Evolutionary conservation across 108 stramenopile genomes (phyloP), one percentile per base, ranked within the genome.

Genomic region (Seminavis robusta): DNA sequence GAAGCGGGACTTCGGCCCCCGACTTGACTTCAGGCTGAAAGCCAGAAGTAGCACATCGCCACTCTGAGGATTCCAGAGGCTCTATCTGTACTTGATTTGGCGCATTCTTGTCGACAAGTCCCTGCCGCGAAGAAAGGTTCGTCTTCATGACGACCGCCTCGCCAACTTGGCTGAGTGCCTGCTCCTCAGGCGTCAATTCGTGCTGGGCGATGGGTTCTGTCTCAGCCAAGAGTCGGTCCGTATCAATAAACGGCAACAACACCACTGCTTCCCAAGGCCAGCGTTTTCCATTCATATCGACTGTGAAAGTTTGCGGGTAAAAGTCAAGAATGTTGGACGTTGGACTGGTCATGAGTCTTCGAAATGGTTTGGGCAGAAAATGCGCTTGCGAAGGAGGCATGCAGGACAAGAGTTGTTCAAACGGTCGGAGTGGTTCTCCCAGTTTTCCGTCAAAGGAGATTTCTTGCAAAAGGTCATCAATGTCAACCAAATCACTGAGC

Each of bases 181-280:
- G 90, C 30, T 78, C 86, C 19, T 86, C 69, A 0, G 80, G 67
- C n/a, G 92, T 51, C 33, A 58, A 25, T 23, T 31, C 47, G 5
- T 77, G 56, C 25, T 74, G 73, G 39, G 90, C 67, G 33, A 92
- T 34, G 4, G 52, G 47, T 13, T 57, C 59, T 19, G 94, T 61
- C 17, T 84, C 85, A 17, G 71, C 65, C 21, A 90, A 43, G 17
- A 99, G 56, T 30, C 88, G 80, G 25, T 78, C 52, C 26, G 94
- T 88, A 64, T 96, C 94, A 50, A 99, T 95, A 65, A 98, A 99
- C 38, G 99, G 99, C 31, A 99, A 71, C 27, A 98, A 56, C 13
- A 91, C 89, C 21, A 98, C 96, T 36, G 96, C 97, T 59, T 98
- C 95, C 99, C 99, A 99, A 15, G 97, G 96, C 87, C 83, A 88